Conservation (phyloP, 2,329 filamentous ascomycete genomes). For the Neonectria sp. region DNA sequence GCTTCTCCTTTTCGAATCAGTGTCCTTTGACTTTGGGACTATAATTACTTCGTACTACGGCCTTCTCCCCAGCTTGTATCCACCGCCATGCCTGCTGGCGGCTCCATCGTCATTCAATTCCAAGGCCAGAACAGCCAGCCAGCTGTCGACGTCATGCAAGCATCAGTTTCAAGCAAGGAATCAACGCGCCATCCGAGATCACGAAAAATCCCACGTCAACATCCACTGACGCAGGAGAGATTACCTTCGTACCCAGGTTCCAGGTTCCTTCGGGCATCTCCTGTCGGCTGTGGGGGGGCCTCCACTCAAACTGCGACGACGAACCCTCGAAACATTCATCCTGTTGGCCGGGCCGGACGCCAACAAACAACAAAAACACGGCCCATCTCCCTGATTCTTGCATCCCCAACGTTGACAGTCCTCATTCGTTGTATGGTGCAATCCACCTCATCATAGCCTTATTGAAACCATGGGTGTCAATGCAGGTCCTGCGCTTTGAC, state of each 20-base stretch:
- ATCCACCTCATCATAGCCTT: conserved; percentile 18
- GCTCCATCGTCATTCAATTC: conserved; percentile 7
- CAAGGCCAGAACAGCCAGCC: neutral
- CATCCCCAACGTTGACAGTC: neutral
- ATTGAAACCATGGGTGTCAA: conserved; percentile 13
- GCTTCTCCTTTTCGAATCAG: neutral
- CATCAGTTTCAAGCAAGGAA: neutral
- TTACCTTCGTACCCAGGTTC: conserved; percentile 20
- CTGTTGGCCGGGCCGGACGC: neutral
- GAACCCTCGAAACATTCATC: neutral
- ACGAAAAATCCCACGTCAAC: conserved; percentile 4
- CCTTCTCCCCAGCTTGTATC: neutral
- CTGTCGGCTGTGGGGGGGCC: neutral
- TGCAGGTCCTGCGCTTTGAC: conserved; percentile 21
- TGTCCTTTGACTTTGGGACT: conserved; percentile 6
- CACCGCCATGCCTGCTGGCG: conserved; percentile 16
- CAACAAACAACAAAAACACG: conserved; percentile 4
- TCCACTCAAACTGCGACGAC: conserved; percentile 12
- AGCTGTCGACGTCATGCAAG: neutral
- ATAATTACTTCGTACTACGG: neutral
- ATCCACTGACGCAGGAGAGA: conserved; percentile 8
- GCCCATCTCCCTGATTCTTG: neutral
- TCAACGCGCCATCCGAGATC: conserved; percentile 3
- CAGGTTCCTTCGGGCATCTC: neutral
- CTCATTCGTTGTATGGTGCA: neutral